Evolutionary conservation across 129 eudicot genomes (phyloP).

Genomic region (Logfia minima): DNA sequence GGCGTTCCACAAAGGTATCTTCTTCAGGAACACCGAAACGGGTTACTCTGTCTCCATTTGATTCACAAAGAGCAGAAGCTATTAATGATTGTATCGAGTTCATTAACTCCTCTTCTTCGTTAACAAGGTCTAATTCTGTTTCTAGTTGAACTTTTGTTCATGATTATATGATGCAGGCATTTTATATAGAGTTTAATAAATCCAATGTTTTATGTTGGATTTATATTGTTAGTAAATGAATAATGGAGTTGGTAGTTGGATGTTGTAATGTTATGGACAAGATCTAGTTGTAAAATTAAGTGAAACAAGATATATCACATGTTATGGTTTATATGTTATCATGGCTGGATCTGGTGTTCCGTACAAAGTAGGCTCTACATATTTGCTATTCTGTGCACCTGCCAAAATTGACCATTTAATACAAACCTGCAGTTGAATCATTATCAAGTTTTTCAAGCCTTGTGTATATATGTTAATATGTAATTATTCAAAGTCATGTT

Average conservation of each 20-base stretch:
- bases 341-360: conserved; percentile 23
- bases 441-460: no score
- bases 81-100: conserved; percentile 64
- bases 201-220: conserved; percentile 13
- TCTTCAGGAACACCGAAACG: conserved; percentile 42
- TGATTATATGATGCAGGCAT: neutral
- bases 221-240: conserved; percentile 1
- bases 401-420: conserved; percentile 11
- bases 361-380: conserved; percentile 32
- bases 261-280: conserved; percentile 20
- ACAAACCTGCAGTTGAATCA: neutral
- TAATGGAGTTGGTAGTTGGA: conserved; percentile 20
- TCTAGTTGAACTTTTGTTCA: conserved; percentile 18
- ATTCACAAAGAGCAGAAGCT: conserved; percentile 62
- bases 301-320: conserved; percentile 27
- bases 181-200: no score
- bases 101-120: conserved; percentile 56
- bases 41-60: conserved; percentile 32
- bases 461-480: neutral
- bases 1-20: conserved; percentile 33
- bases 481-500: neutral
- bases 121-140: conserved; percentile 47
- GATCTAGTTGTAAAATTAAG: conserved; percentile 22
- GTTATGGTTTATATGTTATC: conserved; percentile 19
- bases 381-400: conserved; percentile 1